phyloP scores from a whole-genome alignment of 495 filamentous ascomycete species.

The Zalerion maritima region DNA sequence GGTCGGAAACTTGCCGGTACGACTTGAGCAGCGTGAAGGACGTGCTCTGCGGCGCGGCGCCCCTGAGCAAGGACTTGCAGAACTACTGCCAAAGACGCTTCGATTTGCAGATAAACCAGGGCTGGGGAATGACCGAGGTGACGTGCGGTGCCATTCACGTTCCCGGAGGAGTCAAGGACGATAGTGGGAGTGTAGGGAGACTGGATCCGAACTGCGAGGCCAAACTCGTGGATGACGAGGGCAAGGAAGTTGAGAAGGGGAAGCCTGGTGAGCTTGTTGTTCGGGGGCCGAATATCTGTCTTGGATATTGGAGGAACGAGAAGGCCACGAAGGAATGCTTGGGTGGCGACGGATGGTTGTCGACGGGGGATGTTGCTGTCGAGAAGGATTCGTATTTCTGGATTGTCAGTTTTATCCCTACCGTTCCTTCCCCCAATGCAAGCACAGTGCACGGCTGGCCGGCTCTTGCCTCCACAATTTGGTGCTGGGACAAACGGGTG shows the following conservation, averaged over 20 bases:
- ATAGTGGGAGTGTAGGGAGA: conserved; percentile 5
- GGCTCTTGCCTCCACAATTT: too few relatives aligned
- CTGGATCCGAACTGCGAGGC: conserved; percentile 5
- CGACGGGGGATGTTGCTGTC: conserved; percentile 3
- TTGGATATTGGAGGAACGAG: conserved; percentile 47
- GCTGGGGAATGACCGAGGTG: conserved; percentile 36
- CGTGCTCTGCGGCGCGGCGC: conserved; percentile 18
- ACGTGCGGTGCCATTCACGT: conserved; percentile 15
- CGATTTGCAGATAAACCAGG: conserved; percentile 32
- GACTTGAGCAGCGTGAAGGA: conserved; percentile 26
- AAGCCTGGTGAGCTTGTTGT: conserved; percentile 41
- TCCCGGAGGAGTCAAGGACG: conserved; percentile 1
- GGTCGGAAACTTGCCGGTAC: conserved; percentile 23
- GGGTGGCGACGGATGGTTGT: conserved; percentile 3
- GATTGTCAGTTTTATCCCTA: too few relatives aligned
- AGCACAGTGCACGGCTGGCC: too few relatives aligned
- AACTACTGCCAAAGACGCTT: conserved; percentile 27
- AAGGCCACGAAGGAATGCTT: conserved; percentile 38
- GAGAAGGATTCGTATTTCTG: not conserved
- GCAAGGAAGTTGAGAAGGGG: not conserved
- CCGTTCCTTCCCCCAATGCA: too few relatives aligned
- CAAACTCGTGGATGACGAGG: conserved; percentile 2
- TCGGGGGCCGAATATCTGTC: conserved; percentile 42
- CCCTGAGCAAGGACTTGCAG: conserved; percentile 23
- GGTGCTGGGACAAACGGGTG: too few relatives aligned